Conservation (phyloP, 768 basidiomycete genomes). For the Mycena haematopus region DNA sequence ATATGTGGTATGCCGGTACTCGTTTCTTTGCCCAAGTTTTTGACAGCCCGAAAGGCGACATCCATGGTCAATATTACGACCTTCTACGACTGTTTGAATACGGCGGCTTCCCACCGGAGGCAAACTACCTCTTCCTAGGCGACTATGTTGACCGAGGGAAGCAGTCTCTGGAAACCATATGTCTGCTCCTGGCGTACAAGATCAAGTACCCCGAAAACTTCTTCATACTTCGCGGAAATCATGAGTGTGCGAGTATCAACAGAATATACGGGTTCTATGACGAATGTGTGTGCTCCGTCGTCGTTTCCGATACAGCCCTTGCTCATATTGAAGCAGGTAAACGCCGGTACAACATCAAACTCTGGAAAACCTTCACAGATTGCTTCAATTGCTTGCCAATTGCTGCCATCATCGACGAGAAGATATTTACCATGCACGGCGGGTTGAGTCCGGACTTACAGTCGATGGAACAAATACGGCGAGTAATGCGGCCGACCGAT, state of each 20-base stretch:
- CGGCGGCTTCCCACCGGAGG: slow-evolving; percentile 99
- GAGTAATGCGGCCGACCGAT: slow-evolving; percentile 99
- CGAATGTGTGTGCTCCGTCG: slow-evolving; percentile 76
- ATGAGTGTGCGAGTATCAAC: slow-evolving; percentile 99
- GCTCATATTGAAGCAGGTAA: slow-evolving; percentile 69
- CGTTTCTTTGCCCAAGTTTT: not conserved
- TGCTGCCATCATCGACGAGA: slow-evolving; percentile 99
- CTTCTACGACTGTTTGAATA: slow-evolving; percentile 97
- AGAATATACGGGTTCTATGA: slow-evolving; percentile 99
- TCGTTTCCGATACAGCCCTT: slow-evolving; percentile 8
- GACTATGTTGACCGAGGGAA: slow-evolving; percentile 99
- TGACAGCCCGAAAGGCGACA: slow-evolving; percentile 70
- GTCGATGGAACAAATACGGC: slow-evolving; percentile 99
- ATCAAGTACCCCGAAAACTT: slow-evolving; percentile 99
- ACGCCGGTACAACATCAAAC: slow-evolving; percentile 99
- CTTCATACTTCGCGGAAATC: slow-evolving; percentile 98
- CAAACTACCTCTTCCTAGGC: slow-evolving; percentile 99
- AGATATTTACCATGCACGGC: slow-evolving; percentile 99
- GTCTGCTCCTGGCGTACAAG: slow-evolving; percentile 98
- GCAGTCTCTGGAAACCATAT: slow-evolving; percentile 98
- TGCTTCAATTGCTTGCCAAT: slow-evolving; percentile 99
- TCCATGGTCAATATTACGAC: slow-evolving; percentile 99
- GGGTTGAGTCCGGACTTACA: slow-evolving; percentile 97
- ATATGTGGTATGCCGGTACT: slow-evolving; percentile 78
- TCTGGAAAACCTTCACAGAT: slow-evolving; percentile 99